Evolutionary conservation across 208 protist genomes (phyloP).

Genomic region (Acanthamoeba quina): DNA sequence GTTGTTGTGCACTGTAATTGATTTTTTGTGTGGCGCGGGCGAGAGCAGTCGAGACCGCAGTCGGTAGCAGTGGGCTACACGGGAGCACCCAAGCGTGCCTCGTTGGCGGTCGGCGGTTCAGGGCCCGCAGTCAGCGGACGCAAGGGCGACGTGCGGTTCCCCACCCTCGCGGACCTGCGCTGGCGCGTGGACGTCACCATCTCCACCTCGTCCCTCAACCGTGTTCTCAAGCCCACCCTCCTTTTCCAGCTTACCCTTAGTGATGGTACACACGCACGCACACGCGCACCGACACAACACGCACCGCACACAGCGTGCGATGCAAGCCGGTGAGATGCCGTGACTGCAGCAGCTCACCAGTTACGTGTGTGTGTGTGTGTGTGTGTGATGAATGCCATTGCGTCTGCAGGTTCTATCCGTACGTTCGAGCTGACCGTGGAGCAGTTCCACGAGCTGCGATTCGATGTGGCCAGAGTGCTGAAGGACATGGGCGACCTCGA

Average conservation of each 20-base stretch:
- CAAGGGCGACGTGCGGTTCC: conserved; percentile 63
- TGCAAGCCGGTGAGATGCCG: no score
- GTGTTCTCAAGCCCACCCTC: conserved; percentile 70
- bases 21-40: not conserved
- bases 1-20: no score
- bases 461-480: conserved; percentile 77
- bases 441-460: conserved; percentile 81
- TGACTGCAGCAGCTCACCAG: no score
- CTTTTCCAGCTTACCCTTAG: conserved; percentile 69
- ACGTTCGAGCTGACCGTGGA: conserved; percentile 80
- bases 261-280: not conserved
- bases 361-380: not conserved
- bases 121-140: conserved; percentile 9
- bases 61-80: not conserved
- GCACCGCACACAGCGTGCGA: no score
- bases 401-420: conserved; percentile 59
- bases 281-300: no score
- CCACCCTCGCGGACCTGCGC: conserved; percentile 68
- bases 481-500: conserved; percentile 80
- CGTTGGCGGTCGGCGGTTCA: not conserved
- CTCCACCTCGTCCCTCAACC: conserved; percentile 70
- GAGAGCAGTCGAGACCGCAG: not conserved
- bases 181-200: conserved; percentile 81
- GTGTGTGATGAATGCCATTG: not conserved
- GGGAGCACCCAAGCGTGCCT: conserved; percentile 1